Base-by-base conservation (phyloP, 805 yeast genomes). In the Schizosaccharomyces pombe region DNA sequence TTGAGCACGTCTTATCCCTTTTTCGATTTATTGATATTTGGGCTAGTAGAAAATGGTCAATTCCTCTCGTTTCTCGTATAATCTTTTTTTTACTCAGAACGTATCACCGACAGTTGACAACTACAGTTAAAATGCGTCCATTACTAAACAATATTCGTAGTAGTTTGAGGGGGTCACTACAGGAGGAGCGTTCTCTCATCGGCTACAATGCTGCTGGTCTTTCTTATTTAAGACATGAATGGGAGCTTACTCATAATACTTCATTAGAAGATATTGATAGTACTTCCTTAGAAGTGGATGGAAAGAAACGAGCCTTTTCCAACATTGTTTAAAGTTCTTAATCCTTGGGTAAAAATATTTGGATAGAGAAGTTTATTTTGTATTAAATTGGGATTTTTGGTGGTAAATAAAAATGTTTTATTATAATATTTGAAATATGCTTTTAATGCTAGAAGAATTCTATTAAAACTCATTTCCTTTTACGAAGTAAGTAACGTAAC, bases 141-240 rank as follows among this genome's bases (percentile, higher is more conserved):
- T 83, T 79, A 60, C 70, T 91, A 52, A 73, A 75, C 30, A 70
- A 70, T 29, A 82, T 89, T 49, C 81, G 80, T 61, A 64, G 65
- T 6, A 76, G 76, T 59, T 69, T 91, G 55, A 73, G 94, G 58
- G 60, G 55, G 0, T 75, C 77, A 55, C 69, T 91, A 54, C 67
- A 68, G 52, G 60, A 63, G 2, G 76, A 77, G 22, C 70, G 75
- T 14, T 70, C 73, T 51, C 80, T 76, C 57, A 71, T 91, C 51
- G 97, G 96, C 8, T 80, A 75, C 69, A 91, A 91, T 62, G 71
- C 85, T 19, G 87, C 83, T 57, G 96, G 95, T 3, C 70, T 91
- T 64, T 76, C 75, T 60, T 82, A 77, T 60, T 66, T 83, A 57
- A 79, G 78, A 63, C 76, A 73, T 47, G 85, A 82, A 65, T 87